phyloP scores from a whole-genome alignment of 2,329 filamentous ascomycete species.

The Ophiostoma pallidulum region DNA sequence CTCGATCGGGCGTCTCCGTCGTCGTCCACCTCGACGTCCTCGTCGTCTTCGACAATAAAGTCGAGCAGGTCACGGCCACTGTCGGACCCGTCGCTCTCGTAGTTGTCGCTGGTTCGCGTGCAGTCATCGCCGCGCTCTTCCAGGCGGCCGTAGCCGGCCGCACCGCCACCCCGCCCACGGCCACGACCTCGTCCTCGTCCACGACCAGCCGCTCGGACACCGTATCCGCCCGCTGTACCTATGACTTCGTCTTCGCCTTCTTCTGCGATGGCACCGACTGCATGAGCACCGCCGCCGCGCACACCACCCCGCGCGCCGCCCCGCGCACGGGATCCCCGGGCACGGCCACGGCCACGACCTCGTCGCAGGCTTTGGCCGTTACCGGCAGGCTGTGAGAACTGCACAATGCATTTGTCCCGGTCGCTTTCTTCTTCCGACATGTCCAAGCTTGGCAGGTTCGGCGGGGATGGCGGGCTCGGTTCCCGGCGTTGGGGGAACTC shows the following conservation, averaged over 20 bases:
- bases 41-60: slow-evolving; percentile 47
- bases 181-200: slow-evolving; percentile 5
- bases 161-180: slow-evolving; percentile 13
- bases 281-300: not conserved
- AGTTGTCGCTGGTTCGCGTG: slow-evolving; percentile 37
- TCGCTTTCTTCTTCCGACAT: slow-evolving; percentile 9
- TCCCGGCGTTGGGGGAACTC: not conserved
- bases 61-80: slow-evolving; percentile 41
- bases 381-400: slow-evolving; percentile 11
- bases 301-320: not conserved
- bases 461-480: too few relatives aligned
- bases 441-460: too few relatives aligned
- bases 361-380: slow-evolving; percentile 5
- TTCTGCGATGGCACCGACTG: slow-evolving; percentile 1
- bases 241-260: slow-evolving; percentile 5
- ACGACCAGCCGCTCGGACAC: slow-evolving; percentile 14
- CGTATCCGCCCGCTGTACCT: too few relatives aligned
- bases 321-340: not conserved
- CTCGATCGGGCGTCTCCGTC: not conserved
- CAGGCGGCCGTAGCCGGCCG: slow-evolving; percentile 8
- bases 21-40: slow-evolving; percentile 8
- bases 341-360: slow-evolving; percentile 1
- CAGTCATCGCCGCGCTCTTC: slow-evolving; percentile 45
- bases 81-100: slow-evolving; percentile 39
- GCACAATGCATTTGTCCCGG: slow-evolving; percentile 14